phyloP scores from a whole-genome alignment of 306 rosid genomes.

The Hippophae gyantsensis region DNA sequence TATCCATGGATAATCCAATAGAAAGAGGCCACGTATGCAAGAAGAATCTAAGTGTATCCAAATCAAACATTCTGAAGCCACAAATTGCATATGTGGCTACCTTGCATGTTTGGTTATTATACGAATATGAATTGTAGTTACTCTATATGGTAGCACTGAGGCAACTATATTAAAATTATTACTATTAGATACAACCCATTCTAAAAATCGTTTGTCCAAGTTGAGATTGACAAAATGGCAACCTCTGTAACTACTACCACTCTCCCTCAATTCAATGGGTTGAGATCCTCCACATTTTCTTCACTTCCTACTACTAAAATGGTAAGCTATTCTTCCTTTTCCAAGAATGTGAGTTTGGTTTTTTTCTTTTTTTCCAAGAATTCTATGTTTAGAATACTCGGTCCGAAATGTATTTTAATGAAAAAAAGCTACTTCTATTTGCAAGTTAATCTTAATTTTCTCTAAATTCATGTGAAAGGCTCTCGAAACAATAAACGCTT shows the following conservation, averaged over 20 bases:
- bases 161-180: slow-evolving; percentile 3
- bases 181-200: not conserved
- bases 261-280: slow-evolving; percentile 75
- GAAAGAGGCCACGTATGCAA: slow-evolving; percentile 50
- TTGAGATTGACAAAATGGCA: slow-evolving; percentile 42
- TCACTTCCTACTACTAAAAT: slow-evolving; percentile 43
- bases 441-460: too few relatives aligned
- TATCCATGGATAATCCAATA: slow-evolving; percentile 55
- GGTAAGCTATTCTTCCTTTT: slow-evolving; percentile 25
- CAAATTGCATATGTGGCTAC: slow-evolving; percentile 50
- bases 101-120: slow-evolving; percentile 13
- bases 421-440: too few relatives aligned
- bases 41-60: slow-evolving; percentile 53
- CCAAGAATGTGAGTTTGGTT: not conserved
- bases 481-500: too few relatives aligned
- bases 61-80: slow-evolving; percentile 43
- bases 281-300: slow-evolving; percentile 53
- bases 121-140: too few relatives aligned
- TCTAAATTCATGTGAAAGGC: too few relatives aligned
- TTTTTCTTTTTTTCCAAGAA: too few relatives aligned
- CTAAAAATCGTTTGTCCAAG: not conserved
- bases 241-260: slow-evolving; percentile 50
- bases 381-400: too few relatives aligned
- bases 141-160: slow-evolving; percentile 14
- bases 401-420: too few relatives aligned